A percentile compares a stretch with the other conserved stretches of the same genome.
Evolutionary conservation across 192 early-diverging fungal species (phyloP).

Genomic region (Phycomyces nitens): DNA sequence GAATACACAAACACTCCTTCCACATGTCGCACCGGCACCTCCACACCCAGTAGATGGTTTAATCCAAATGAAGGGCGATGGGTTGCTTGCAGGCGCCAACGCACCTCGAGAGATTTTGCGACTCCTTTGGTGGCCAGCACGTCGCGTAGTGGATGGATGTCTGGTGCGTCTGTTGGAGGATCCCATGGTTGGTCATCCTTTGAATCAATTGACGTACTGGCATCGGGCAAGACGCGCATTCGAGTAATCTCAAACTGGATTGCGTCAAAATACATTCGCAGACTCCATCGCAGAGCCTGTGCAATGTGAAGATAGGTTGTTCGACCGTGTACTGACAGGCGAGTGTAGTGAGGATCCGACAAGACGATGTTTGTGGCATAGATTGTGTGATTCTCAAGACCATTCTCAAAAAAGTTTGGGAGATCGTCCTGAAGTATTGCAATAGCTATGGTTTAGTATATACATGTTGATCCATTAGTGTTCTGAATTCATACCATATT

Average conservation of each 20-base stretch:
- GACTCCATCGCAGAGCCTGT: slow-evolving; percentile 52
- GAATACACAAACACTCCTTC: slow-evolving; percentile 47
- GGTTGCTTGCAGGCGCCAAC: slow-evolving; percentile 45
- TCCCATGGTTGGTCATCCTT: too few species aligned
- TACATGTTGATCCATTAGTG: too few species aligned
- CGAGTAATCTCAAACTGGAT: slow-evolving; percentile 44
- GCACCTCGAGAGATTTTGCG: slow-evolving; percentile 38
- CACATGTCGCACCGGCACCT: slow-evolving; percentile 25
- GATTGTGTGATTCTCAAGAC: slow-evolving; percentile 41
- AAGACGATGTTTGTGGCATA: slow-evolving; percentile 48
- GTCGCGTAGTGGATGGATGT: neutral
- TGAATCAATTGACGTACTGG: too few species aligned
- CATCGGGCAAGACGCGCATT: slow-evolving; percentile 28
- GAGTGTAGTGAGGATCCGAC: slow-evolving; percentile 53
- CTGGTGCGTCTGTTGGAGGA: neutral
- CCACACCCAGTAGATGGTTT: slow-evolving; percentile 12
- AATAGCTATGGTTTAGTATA: slow-evolving; percentile 39
- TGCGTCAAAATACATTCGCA: slow-evolving; percentile 50
- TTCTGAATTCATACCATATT: neutral
- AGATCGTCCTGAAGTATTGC: slow-evolving; percentile 46
- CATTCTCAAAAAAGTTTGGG: slow-evolving; percentile 49
- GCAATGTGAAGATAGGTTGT: slow-evolving; percentile 47
- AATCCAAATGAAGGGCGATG: slow-evolving; percentile 35
- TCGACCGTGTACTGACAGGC: slow-evolving; percentile 43
- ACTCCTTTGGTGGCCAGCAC: neutral